Conservation (phyloP, 805 yeast genomes). For the Metschnikowia gelsemii region DNA sequence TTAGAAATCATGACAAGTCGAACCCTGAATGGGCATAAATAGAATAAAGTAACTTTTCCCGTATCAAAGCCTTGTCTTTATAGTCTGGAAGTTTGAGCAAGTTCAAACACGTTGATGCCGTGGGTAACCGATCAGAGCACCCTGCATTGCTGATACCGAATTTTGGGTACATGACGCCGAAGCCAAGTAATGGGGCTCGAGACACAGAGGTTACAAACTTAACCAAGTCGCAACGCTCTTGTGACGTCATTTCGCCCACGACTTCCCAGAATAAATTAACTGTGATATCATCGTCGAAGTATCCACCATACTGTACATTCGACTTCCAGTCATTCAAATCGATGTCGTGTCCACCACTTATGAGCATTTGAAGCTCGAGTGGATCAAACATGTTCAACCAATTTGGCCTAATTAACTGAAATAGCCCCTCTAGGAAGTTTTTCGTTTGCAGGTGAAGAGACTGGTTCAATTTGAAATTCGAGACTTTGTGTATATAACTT, state of each 20-base stretch:
- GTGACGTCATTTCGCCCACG: slow-evolving; percentile 60
- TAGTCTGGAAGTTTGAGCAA: slow-evolving; percentile 85
- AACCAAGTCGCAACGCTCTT: slow-evolving; percentile 64
- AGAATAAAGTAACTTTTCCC: slow-evolving; percentile 68
- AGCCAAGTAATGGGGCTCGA: slow-evolving; percentile 88
- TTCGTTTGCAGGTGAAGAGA: slow-evolving; percentile 57
- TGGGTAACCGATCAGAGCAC: slow-evolving; percentile 63
- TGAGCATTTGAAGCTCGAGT: slow-evolving; percentile 74
- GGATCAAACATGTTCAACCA: slow-evolving; percentile 90
- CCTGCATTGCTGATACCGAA: slow-evolving; percentile 81
- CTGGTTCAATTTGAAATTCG: slow-evolving; percentile 75
- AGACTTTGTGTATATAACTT: slow-evolving; percentile 71
- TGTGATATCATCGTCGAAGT: slow-evolving; percentile 52
- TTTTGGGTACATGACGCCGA: slow-evolving; percentile 56
- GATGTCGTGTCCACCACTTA: slow-evolving; percentile 66
- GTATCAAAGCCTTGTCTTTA: slow-evolving; percentile 39
- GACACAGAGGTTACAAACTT: slow-evolving; percentile 93
- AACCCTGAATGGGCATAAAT: slow-evolving; percentile 84
- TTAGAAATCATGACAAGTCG: slow-evolving; percentile 47
- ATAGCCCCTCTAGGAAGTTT: slow-evolving; percentile 68
- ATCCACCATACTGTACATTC: slow-evolving; percentile 61
- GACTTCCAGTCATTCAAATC: slow-evolving; percentile 65
- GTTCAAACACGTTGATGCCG: slow-evolving; percentile 92
- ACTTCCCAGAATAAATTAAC: slow-evolving; percentile 72
- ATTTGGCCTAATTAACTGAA: slow-evolving; percentile 60